Conservation (phyloP, 1,284 basidiomycete species). For the Sanguinoderma infundibulare region DNA sequence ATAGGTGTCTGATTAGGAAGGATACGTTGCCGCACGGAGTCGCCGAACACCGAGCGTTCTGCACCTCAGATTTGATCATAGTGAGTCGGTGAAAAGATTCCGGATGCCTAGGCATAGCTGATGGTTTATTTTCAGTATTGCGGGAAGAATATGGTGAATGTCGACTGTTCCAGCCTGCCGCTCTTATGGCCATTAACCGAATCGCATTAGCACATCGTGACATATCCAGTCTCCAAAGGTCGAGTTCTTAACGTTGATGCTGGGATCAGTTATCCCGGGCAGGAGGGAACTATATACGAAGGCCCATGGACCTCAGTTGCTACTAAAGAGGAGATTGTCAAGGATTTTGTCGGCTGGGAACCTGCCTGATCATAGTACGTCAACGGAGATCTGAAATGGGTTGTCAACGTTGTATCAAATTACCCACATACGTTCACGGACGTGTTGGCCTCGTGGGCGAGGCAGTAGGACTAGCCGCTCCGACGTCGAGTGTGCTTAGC, state of each 20-base stretch:
- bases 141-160: constrained; percentile 32
- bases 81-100: neutral
- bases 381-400: constrained; percentile 27
- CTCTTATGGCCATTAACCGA: neutral
- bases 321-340: constrained; percentile 26
- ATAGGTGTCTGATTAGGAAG: constrained; percentile 7
- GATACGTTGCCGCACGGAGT: neutral
- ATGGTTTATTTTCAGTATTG: constrained; percentile 24
- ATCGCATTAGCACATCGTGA: constrained; percentile 12
- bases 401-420: constrained; percentile 24
- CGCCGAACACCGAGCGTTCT: neutral
- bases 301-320: constrained; percentile 31
- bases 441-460: constrained; percentile 35
- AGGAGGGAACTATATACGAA: constrained; percentile 29
- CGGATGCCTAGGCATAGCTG: no score
- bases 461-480: no score
- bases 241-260: constrained; percentile 30
- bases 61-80: neutral
- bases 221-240: constrained; percentile 21
- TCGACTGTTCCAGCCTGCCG: no score
- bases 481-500: no score
- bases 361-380: constrained; percentile 19
- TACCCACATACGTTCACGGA: constrained; percentile 30
- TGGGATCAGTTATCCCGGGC: constrained; percentile 22
- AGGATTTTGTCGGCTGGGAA: constrained; percentile 32